Conservation (phyloP, 192 early-diverging fungal species). For the Coemansia sp. region DNA sequence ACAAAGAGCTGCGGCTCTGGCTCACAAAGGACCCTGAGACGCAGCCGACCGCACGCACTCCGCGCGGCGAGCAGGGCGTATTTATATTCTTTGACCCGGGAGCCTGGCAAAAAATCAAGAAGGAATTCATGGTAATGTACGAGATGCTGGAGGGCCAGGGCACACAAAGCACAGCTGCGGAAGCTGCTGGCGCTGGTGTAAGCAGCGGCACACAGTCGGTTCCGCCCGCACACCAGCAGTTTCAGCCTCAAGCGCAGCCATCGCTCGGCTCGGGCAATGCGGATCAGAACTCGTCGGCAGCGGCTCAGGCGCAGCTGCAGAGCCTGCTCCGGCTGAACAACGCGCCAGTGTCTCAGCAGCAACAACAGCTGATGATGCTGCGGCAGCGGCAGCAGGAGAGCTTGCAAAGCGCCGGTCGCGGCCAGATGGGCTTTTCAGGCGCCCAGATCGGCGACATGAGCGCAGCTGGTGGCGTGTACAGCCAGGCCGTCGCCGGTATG, state of each 20-base stretch:
- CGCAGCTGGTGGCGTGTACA: constrained; percentile 18
- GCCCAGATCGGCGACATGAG: constrained; percentile 10
- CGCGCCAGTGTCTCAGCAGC: constrained; percentile 16
- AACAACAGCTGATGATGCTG: constrained; percentile 27
- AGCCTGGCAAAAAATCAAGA: constrained; percentile 85
- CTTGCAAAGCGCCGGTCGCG: constrained; percentile 15
- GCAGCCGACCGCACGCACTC: constrained; percentile 56
- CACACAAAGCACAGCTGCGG: constrained; percentile 12
- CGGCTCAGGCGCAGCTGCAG: constrained; percentile 33
- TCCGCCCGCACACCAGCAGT: constrained; percentile 19
- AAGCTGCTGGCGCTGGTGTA: constrained; percentile 13
- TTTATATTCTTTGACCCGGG: constrained; percentile 94
- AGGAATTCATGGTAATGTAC: constrained; percentile 84
- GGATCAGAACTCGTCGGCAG: constrained; percentile 21
- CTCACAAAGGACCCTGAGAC: constrained; percentile 75
- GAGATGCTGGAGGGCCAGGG: constrained; percentile 83
- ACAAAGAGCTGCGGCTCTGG: constrained; percentile 93
- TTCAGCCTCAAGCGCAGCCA: constrained; percentile 8
- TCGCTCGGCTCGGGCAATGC: background rate
- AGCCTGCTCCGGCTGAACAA: constrained; percentile 20
- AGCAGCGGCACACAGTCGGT: constrained; percentile 38
- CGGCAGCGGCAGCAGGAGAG: constrained; percentile 37
- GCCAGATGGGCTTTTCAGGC: constrained; percentile 20
- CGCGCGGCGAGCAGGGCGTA: constrained; percentile 75
- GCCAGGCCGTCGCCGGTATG: constrained; percentile 5